Evolutionary conservation across 495 filamentous ascomycete genomes (phyloP).

Genomic region (Penicillium salamii): DNA sequence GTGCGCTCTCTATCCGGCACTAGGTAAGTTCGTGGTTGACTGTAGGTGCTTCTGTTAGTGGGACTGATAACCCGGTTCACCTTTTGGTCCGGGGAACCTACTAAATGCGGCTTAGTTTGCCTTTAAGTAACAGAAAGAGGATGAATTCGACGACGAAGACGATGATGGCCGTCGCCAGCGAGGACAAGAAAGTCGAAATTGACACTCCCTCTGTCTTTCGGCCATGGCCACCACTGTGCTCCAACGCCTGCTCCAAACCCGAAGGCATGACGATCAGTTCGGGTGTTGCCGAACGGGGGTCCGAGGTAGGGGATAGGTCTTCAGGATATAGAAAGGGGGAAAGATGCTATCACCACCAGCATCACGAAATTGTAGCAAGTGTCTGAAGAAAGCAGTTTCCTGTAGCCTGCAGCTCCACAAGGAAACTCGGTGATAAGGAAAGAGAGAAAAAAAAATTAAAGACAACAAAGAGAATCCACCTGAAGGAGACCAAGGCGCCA

Average conservation of each 20-base stretch:
- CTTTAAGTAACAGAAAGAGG: conserved; percentile 73
- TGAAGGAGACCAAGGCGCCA: conserved; percentile 11
- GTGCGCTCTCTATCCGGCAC: conserved; percentile 86
- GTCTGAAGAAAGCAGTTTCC: background rate
- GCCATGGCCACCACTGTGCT: conserved; percentile 39
- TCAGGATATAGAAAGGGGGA: background rate
- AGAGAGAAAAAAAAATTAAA: conserved; percentile 2
- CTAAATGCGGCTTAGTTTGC: conserved; percentile 83
- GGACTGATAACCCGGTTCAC: conserved; percentile 1
- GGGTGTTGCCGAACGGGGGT: background rate
- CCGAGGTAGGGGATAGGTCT: background rate
- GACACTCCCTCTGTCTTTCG: conserved; percentile 46
- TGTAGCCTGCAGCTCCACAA: background rate
- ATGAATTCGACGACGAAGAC: conserved; percentile 77
- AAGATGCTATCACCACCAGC: background rate
- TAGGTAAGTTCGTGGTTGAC: conserved; percentile 84
- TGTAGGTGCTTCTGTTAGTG: conserved; percentile 25
- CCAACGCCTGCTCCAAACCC: conserved; percentile 34
- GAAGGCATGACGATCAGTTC: conserved; percentile 25
- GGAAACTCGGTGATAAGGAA: background rate
- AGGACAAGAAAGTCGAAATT: conserved; percentile 65
- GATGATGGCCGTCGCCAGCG: conserved; percentile 64
- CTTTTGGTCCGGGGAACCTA: conserved; percentile 36
- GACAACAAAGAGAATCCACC: conserved; percentile 8
- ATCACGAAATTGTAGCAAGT: background rate